Evolutionary conservation across 2,329 filamentous ascomycete species (phyloP).

Genomic region (Pestalotiopsis sp.): DNA sequence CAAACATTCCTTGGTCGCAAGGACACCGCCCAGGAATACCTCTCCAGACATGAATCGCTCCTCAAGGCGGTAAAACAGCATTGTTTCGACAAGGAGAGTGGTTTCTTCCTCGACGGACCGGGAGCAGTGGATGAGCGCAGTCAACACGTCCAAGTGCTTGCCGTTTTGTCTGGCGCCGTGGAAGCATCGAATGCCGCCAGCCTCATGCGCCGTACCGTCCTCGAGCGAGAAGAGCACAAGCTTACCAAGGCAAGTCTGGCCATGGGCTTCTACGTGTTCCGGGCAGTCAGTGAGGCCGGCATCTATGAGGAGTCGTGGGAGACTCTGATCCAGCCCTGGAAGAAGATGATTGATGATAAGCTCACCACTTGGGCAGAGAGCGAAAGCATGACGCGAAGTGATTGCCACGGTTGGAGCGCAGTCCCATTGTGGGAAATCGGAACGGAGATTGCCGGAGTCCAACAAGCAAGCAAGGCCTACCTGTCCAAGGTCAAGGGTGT

Average conservation of each 20-base stretch:
- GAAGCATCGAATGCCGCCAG: constrained; percentile 16
- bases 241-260: constrained; percentile 22
- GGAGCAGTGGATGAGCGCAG: constrained; percentile 24
- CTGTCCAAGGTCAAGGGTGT: neutral
- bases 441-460: constrained; percentile 18
- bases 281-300: constrained; percentile 22
- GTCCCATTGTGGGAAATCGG: constrained; percentile 24
- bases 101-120: constrained; percentile 30
- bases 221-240: constrained; percentile 13
- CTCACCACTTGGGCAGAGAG: constrained; percentile 29
- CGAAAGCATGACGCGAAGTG: constrained; percentile 24
- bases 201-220: constrained; percentile 18
- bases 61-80: constrained; percentile 25
- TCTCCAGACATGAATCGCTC: constrained; percentile 20
- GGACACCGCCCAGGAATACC: constrained; percentile 26
- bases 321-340: constrained; percentile 22
- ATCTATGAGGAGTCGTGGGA: constrained; percentile 22
- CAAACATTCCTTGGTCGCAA: constrained; percentile 13
- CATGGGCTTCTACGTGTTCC: constrained; percentile 26
- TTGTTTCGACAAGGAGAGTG: constrained; percentile 29
- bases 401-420: constrained; percentile 28
- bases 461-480: constrained; percentile 1
- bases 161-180: constrained; percentile 21
- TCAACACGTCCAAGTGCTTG: constrained; percentile 35
- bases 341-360: constrained; percentile 24